Evolutionary conservation across 2,329 filamentous ascomycete genomes (phyloP), one percentile per base, ranked within the genome.

Genomic region (Aschersonia sp.): DNA sequence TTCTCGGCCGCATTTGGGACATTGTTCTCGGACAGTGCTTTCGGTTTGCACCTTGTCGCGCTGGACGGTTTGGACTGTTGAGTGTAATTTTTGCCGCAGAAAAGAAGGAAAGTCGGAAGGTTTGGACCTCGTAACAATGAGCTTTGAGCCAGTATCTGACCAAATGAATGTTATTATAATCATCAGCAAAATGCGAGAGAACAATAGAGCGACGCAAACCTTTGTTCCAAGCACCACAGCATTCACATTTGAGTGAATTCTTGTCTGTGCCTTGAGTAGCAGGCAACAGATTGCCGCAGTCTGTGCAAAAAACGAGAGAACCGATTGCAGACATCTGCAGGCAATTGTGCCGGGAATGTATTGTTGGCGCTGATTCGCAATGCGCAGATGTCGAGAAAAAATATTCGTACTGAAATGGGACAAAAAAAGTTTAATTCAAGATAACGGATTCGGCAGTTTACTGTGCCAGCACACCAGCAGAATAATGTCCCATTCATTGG

Each of bases 201-300:
- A 20, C 31, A 5, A 7, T 20, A 9, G 9, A 44, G 45, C 43
- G 45, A 44, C 43, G 45, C 52, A 32, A 58, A 94, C 88, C 88
- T 81, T 78, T 82, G 62, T 91, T 94, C 59, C 85, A 77, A 41
- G 85, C 79, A 52, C 85, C 87, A 64, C 91, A 97, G 62, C 89
- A 83, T 58, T 87, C 84, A 72, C 91, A 98, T 54, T 76, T 74
- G 50, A 97, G 69, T 49, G 85, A 76, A 49, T 84, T 84, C 61
- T 88, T 85, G 55, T 79, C 74, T 50, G 81, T 82, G 51, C 85
- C 87, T 53, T 83, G 84, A 44, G 85, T 88, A 47, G 83, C 77
- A 47, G 92, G 88, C 41, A 97, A 72, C 3, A 96, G 74, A 63
- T 94, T 94, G 52, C 91, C 91, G 65, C 91, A 97, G 62, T 89